phyloP scores from a whole-genome alignment of 2,329 filamentous ascomycete species.

The Trichoderma gracile region DNA sequence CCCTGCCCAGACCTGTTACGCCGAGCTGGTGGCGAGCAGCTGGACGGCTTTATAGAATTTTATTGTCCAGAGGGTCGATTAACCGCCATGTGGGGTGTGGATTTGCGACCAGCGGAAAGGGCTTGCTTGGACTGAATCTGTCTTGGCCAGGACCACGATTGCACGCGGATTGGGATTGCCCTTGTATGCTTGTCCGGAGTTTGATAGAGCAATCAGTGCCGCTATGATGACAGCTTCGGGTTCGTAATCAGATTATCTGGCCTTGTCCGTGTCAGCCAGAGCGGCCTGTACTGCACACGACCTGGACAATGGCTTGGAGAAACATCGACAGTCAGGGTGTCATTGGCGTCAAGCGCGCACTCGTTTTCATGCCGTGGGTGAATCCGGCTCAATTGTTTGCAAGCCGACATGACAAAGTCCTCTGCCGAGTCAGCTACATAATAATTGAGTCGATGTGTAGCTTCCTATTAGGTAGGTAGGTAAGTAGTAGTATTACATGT shows the following conservation, averaged over 20 bases:
- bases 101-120: neutral
- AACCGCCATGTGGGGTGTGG: slow-evolving; percentile 7
- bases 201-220: neutral
- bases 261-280: neutral
- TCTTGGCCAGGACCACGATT: neutral
- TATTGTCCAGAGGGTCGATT: neutral
- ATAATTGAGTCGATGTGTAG: neutral
- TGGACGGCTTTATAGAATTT: slow-evolving; percentile 9
- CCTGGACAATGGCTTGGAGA: neutral
- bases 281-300: neutral
- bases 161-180: neutral
- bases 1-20: neutral
- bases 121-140: neutral
- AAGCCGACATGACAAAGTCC: neutral
- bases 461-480: too few relatives aligned
- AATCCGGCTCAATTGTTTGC: neutral
- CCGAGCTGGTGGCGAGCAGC: slow-evolving; percentile 4
- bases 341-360: neutral
- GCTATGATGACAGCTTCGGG: neutral
- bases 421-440: neutral
- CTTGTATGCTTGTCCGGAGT: neutral
- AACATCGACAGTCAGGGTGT: neutral
- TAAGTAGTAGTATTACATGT: neutral
- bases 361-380: neutral
- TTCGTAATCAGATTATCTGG: neutral